A percentile compares a stretch with the other conserved stretches of the same genome.
Evolutionary conservation across 805 yeast genomes (phyloP).

Genomic region (Candida saitoana): DNA sequence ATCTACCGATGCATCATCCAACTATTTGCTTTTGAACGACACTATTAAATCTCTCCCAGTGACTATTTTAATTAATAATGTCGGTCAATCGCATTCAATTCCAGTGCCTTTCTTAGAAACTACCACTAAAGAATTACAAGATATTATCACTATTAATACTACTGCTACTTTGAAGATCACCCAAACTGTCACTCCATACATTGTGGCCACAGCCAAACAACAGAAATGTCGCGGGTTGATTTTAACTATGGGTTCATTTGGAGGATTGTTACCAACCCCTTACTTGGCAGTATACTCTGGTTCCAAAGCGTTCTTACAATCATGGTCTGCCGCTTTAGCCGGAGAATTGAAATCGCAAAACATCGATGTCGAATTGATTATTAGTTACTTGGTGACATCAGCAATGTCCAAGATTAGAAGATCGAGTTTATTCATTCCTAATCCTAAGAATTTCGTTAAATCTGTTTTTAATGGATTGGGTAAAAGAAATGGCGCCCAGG

Average conservation of each 20-base stretch:
- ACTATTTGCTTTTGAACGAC: constrained; percentile 50
- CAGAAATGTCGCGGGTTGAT: constrained; percentile 62
- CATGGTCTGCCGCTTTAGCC: constrained; percentile 86
- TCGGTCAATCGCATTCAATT: constrained; percentile 90
- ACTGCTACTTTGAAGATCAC: constrained; percentile 81
- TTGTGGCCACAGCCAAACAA: constrained; percentile 48
- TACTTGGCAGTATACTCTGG: constrained; percentile 91
- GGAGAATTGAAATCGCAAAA: constrained; percentile 69
- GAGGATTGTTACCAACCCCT: constrained; percentile 92
- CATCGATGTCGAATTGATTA: constrained; percentile 80
- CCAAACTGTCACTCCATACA: constrained; percentile 69
- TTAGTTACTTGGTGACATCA: constrained; percentile 88
- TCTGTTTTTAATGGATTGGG: constrained; percentile 69
- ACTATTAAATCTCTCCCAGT: constrained; percentile 54
- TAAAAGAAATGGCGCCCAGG: constrained; percentile 89
- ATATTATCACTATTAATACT: constrained; percentile 82
- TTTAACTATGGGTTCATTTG: constrained; percentile 94
- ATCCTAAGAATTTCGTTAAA: constrained; percentile 74
- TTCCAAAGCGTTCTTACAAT: constrained; percentile 90
- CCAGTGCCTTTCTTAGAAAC: constrained; percentile 93
- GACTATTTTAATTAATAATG: constrained; percentile 81
- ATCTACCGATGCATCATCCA: constrained; percentile 53
- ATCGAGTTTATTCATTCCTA: constrained; percentile 72
- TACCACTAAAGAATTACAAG: constrained; percentile 63
- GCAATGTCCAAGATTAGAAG: constrained; percentile 92